phyloP scores from a whole-genome alignment of 2,329 filamentous ascomycete species.

The Huntiella omanensis region DNA sequence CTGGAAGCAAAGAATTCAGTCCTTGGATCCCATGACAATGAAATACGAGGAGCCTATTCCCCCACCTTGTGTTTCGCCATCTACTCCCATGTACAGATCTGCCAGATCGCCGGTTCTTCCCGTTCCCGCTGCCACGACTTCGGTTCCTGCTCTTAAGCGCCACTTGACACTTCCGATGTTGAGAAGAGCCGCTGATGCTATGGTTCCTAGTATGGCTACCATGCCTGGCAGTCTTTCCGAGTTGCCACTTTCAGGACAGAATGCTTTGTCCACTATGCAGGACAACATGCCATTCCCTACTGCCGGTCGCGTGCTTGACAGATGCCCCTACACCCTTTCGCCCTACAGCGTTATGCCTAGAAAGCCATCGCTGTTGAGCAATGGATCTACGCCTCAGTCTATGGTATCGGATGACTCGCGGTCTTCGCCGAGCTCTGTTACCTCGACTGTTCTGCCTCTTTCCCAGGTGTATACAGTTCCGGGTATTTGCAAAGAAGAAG shows the following conservation, averaged over 20 bases:
- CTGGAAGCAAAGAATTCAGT: constrained; percentile 40
- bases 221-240: constrained; percentile 22
- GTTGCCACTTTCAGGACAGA: constrained; percentile 28
- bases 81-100: neutral
- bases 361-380: constrained; percentile 30
- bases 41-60: constrained; percentile 27
- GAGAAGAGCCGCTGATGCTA: constrained; percentile 34
- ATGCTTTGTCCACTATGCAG: constrained; percentile 39
- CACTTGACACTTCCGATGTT: constrained; percentile 24
- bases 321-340: constrained; percentile 35
- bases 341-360: constrained; percentile 29
- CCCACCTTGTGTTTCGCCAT: neutral
- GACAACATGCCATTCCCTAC: constrained; percentile 33
- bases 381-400: constrained; percentile 45
- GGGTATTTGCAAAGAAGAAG: constrained; percentile 20
- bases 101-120: neutral
- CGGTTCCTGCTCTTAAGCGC: constrained; percentile 19
- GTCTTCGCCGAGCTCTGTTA: constrained; percentile 16
- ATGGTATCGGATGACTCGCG: constrained; percentile 46
- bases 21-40: constrained; percentile 36
- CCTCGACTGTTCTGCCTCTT: no score
- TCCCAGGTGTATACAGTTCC: no score
- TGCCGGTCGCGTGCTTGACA: constrained; percentile 19
- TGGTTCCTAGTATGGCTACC: constrained; percentile 37
- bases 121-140: neutral